Base-by-base conservation (phyloP, 1,284 basidiomycete genomes). In the Pseudozyma pruni region DNA sequence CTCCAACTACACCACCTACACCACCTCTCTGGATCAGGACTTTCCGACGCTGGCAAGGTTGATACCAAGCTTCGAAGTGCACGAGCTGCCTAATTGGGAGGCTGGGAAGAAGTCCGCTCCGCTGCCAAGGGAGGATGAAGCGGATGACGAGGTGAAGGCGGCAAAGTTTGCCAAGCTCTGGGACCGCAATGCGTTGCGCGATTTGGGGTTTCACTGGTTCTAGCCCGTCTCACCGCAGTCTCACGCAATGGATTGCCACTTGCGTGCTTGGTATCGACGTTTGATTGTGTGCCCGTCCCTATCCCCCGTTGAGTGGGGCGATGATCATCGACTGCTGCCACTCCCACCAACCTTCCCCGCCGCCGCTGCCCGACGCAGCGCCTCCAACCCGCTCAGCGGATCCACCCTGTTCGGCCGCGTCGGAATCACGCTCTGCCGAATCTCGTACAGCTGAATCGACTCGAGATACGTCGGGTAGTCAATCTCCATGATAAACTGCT, bases 401-500 rank as follows among this genome's bases (percentile, higher is more conserved):
- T 63, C 40, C 5, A 70, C 52, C 14, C 52, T 22, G 23, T 70
- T 70, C 3, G 34, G 32, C 8, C 75, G 53, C 5, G 71, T 69
- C 2, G 85, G 85, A 32, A 87, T 86, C 34, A 83, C 72, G 14
- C 83, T 68, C 47, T 89, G 84, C 2, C 81, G 87, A 72, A 95
- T 91, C 31, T 90, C 83, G 83, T 93, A 94, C 0, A 90, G 86
- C 64, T 92, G 87, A 70, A 92, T 92, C 9, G 92, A 90, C 11
- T 88, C 87, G 89, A 57, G 84, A 90, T 91, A 95, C 0, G 89
- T 89, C 4, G 87, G 86, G 86, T 90, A 89, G 73, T 93, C 92
- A 63, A 95, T 88, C 79, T 94, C 92, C 76, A 94, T 85, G 8
- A 95, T 90, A 66, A 93, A 86, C 79, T 95, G 93, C 38, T 87